A percentile compares a stretch with the other conserved stretches of the same genome.
Conservation (phyloP, 2,329 filamentous ascomycete genomes). For the Xylaria sp. region DNA sequence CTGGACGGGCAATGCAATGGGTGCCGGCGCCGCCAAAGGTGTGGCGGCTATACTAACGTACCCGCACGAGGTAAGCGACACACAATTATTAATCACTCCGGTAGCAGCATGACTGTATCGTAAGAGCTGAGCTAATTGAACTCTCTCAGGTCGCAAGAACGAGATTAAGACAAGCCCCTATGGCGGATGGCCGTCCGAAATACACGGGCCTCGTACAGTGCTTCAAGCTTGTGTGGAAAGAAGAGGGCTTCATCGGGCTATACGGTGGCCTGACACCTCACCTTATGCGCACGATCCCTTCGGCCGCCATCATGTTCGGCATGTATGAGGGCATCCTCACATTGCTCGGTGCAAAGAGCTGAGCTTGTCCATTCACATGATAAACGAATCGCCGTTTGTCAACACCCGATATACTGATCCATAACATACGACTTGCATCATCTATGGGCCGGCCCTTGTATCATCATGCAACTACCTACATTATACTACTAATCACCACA, state of each 20-base stretch:
- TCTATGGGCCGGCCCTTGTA: conserved; percentile 5
- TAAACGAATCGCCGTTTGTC: not conserved
- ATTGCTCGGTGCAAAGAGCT: conserved; percentile 48
- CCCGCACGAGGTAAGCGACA: conserved; percentile 78
- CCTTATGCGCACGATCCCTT: conserved; percentile 88
- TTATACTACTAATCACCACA: conserved; percentile 14
- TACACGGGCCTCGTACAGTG: conserved; percentile 91
- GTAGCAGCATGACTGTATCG: not conserved
- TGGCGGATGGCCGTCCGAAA: conserved; percentile 75
- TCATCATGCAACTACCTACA: conserved; percentile 2
- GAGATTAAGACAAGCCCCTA: conserved; percentile 84
- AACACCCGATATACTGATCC: not conserved
- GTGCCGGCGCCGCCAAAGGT: conserved; percentile 86
- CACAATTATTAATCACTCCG: not conserved
- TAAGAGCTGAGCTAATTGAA: conserved; percentile 2
- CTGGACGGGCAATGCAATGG: conserved; percentile 81
- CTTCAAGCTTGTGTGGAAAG: conserved; percentile 86
- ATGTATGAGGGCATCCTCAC: conserved; percentile 74
- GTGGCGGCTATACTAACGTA: conserved; percentile 87
- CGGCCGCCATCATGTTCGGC: conserved; percentile 95
- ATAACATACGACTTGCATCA: not conserved
- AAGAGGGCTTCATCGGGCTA: conserved; percentile 85
- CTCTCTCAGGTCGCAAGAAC: conserved; percentile 76
- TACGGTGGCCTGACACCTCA: conserved; percentile 94
- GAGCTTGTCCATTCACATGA: conserved; percentile 20